A percentile compares a stretch with the other conserved stretches of the same genome.
Conservation (phyloP, 2,329 filamentous ascomycete genomes). For the Microdochium bolleyi region DNA sequence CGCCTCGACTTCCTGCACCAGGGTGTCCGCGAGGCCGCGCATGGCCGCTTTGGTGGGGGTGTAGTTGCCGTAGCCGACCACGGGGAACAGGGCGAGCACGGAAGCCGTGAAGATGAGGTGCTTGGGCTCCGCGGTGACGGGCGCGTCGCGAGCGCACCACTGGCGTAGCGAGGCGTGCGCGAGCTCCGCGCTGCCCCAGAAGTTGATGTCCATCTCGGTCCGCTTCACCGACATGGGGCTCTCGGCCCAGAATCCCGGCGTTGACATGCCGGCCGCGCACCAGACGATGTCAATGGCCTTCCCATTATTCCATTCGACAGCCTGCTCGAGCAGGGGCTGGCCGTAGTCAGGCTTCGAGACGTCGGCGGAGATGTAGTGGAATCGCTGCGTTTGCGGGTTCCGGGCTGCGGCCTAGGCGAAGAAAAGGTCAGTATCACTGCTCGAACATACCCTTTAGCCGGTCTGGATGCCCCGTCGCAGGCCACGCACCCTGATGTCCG, state of each 20-base stretch:
- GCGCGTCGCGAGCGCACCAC: slow-evolving; percentile 55
- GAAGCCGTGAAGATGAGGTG: slow-evolving; percentile 88
- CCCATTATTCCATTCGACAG: slow-evolving; percentile 70
- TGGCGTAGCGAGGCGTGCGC: slow-evolving; percentile 68
- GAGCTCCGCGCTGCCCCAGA: slow-evolving; percentile 80
- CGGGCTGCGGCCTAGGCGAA: slow-evolving; percentile 52
- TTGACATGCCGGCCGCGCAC: slow-evolving; percentile 73
- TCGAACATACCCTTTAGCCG: not conserved
- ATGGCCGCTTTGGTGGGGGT: slow-evolving; percentile 79
- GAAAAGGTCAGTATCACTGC: slow-evolving; percentile 5
- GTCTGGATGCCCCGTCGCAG: not conserved
- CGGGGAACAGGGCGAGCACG: slow-evolving; percentile 63
- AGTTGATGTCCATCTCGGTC: slow-evolving; percentile 87
- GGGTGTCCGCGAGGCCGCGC: slow-evolving; percentile 71
- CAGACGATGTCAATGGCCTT: slow-evolving; percentile 76
- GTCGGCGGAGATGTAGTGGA: slow-evolving; percentile 79
- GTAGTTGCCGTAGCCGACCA: slow-evolving; percentile 80
- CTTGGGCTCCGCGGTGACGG: slow-evolving; percentile 42
- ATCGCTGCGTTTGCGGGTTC: slow-evolving; percentile 61
- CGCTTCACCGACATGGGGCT: slow-evolving; percentile 58
- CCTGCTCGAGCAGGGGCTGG: slow-evolving; percentile 59
- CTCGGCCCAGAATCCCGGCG: slow-evolving; percentile 72
- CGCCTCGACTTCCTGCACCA: slow-evolving; percentile 76
- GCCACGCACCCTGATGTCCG: slow-evolving; percentile 27
- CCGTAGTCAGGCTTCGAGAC: slow-evolving; percentile 66